Base-by-base conservation (phyloP, 208 protist species). In the Trypanosoma boissoni region DNA sequence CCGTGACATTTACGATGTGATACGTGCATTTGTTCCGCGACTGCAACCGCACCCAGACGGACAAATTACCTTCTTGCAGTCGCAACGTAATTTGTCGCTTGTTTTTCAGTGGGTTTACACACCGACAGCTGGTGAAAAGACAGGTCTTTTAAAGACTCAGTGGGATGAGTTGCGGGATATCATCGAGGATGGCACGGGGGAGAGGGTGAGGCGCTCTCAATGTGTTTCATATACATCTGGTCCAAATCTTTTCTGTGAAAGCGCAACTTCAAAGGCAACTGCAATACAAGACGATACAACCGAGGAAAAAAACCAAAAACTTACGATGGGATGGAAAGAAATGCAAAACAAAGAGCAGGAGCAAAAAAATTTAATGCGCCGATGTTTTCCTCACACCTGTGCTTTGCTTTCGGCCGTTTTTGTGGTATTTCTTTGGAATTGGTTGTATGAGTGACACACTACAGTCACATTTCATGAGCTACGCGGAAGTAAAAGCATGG, bases 271-370 rank as follows among this genome's bases (percentile, higher is more conserved):
- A n/a, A n/a, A n/a, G n/a, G n/a, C n/a, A n/a, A n/a, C n/a, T n/a
- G n/a, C n/a, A n/a, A n/a, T n/a, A 9, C 16, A 8, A 20, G 18
- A 34, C 7, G 16, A 54, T n/a, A 66, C 14, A 98, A 99, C 96
- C 95, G 96, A 16, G 44, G 26, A 0, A 16, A 27, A 31, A 39
- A 12, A 39, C 8, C 8, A 39, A 12, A 12, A 16, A 39, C 34
- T 39, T 16, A 20, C 8, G 42, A 31, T 6, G 31, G 42, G 98
- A 99, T 97, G 96, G 96, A 16, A 34, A 36, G 0, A 27, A 43
- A 2, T 18, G 8, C 16, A 54, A 16, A 16, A 34, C 48, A 54
- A 8, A 54, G 8, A 39, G 34, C 34, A 39, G 34, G 34, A 39
- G 12, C 12, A 12, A 39, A 39, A 6, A 39, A 39, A 39, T 39